These are phyloP conservation scores for Ceratobasidium theobromae DNA, from an alignment of 1,284 basidiomycete species.

Conservation along the genomic window DNA sequence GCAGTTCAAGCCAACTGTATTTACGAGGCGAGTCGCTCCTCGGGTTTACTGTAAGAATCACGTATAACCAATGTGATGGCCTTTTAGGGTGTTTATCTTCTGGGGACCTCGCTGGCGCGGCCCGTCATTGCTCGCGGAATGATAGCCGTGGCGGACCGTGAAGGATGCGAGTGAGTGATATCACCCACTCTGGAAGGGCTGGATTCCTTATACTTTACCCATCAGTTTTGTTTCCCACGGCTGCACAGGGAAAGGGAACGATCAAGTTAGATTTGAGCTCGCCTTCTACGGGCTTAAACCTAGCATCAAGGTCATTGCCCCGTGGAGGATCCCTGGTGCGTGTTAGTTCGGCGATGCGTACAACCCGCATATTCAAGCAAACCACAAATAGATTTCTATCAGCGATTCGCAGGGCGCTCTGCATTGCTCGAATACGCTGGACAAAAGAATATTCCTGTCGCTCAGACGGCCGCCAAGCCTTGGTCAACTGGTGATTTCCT, in stretches of 20 bases:
- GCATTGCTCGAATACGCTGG: slow-evolving; percentile 91
- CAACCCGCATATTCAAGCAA: not conserved
- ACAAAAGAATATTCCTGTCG: slow-evolving; percentile 88
- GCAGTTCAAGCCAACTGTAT: slow-evolving; percentile 98
- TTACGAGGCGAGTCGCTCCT: slow-evolving; percentile 70
- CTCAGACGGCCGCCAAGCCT: slow-evolving; percentile 94
- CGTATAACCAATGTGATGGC: not conserved
- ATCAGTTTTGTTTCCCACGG: slow-evolving; percentile 92
- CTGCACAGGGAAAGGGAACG: slow-evolving; percentile 99
- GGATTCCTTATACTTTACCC: slow-evolving; percentile 24
- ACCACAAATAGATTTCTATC: slow-evolving; percentile 77
- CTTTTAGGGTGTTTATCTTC: slow-evolving; percentile 87
- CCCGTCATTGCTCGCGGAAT: slow-evolving; percentile 99
- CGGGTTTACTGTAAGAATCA: not conserved
- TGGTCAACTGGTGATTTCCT: slow-evolving; percentile 80
- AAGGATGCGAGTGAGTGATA: slow-evolving; percentile 81
- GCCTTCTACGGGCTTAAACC: slow-evolving; percentile 99
- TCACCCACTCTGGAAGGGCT: not conserved
- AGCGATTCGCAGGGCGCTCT: slow-evolving; percentile 93
- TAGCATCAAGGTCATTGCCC: slow-evolving; percentile 98
- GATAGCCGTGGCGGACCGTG: slow-evolving; percentile 89
- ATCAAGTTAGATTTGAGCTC: slow-evolving; percentile 99
- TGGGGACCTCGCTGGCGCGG: slow-evolving; percentile 96
- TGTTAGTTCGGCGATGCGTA: not conserved
- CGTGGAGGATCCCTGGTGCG: slow-evolving; percentile 91